These are phyloP conservation scores for Epichloe gansuensis DNA, from an alignment of 2,329 filamentous ascomycete genomes.

Conservation along the genomic window DNA sequence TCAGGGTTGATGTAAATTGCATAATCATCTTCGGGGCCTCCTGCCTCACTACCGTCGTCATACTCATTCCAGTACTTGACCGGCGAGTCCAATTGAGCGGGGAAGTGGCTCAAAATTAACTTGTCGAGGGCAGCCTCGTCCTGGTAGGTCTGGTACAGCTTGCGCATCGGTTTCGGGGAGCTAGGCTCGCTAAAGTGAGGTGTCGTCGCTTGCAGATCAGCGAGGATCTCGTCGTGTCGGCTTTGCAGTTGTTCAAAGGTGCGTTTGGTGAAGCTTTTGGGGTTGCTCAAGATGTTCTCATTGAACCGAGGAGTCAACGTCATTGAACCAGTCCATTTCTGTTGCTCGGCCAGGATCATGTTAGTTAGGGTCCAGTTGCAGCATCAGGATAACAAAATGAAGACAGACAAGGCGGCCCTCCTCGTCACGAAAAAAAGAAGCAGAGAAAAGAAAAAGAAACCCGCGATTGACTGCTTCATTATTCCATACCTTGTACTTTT, in stretches of 20 bases:
- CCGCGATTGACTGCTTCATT: too few relatives aligned
- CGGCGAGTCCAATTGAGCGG: constrained; percentile 16
- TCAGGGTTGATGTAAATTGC: constrained; percentile 65
- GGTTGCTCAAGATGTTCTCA: constrained; percentile 50
- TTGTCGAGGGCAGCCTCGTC: constrained; percentile 7
- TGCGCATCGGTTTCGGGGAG: constrained; percentile 21
- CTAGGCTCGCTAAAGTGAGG: constrained; percentile 28
- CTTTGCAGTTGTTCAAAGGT: constrained; percentile 44
- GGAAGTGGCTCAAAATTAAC: constrained; percentile 21
- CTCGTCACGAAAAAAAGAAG: too few relatives aligned
- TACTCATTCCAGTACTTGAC: constrained; percentile 75
- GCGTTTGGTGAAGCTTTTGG: constrained; percentile 59
- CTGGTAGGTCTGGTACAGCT: constrained; percentile 5
- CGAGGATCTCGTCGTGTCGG: constrained; percentile 38
- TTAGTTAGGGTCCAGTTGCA: neutral
- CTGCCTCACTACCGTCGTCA: constrained; percentile 62
- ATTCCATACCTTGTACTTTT: constrained; percentile 58
- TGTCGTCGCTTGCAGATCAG: constrained; percentile 32
- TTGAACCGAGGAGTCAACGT: constrained; percentile 54
- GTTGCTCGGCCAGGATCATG: neutral
- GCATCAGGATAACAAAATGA: neutral
- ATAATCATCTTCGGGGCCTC: constrained; percentile 49
- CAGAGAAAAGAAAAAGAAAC: too few relatives aligned
- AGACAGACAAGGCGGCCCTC: too few relatives aligned
- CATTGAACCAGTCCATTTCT: constrained; percentile 73